Percentiles rank a stretch among this genome's conserved stretches.
Evolutionary conservation across 1,284 basidiomycete species (phyloP).

Genomic region (Malassezia obtusa): DNA sequence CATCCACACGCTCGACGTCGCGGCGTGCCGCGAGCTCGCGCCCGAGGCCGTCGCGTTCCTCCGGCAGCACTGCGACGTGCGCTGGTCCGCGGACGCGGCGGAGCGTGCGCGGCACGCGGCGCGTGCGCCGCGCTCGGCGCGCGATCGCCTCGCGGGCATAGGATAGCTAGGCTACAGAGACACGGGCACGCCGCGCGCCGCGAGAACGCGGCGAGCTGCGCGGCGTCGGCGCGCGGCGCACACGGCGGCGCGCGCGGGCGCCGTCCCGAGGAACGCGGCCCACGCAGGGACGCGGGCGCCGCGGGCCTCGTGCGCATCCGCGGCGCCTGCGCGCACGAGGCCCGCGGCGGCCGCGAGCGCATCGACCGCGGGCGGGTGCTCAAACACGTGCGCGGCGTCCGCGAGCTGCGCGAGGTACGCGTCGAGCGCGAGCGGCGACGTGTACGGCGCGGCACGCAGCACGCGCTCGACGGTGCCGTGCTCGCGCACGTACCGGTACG

Average conservation of each 20-base stretch:
- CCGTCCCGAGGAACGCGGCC: background rate
- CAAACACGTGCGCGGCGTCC: slow-evolving; percentile 31
- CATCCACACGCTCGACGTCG: slow-evolving; percentile 1
- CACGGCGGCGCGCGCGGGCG: background rate
- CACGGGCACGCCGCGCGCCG: background rate
- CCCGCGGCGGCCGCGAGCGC: background rate
- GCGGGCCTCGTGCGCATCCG: background rate
- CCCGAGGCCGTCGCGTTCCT: slow-evolving; percentile 1
- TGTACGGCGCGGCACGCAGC: slow-evolving; percentile 8
- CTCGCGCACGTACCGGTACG: background rate
- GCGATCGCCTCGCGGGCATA: background rate
- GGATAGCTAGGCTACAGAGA: background rate
- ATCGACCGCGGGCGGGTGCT: slow-evolving; percentile 27
- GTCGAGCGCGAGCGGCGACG: slow-evolving; percentile 25
- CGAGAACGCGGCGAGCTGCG: too few species aligned
- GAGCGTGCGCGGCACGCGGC: background rate
- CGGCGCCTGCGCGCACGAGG: background rate
- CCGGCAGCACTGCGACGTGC: slow-evolving; percentile 1
- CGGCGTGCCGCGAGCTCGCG: slow-evolving; percentile 2
- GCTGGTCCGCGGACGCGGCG: background rate
- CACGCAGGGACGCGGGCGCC: background rate
- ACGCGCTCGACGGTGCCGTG: background rate
- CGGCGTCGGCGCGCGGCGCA: too few species aligned
- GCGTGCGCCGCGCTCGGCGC: background rate
- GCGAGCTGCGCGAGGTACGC: slow-evolving; percentile 35